Conservation (phyloP, 306 rosid species). For the Quercus ilex region DNA sequence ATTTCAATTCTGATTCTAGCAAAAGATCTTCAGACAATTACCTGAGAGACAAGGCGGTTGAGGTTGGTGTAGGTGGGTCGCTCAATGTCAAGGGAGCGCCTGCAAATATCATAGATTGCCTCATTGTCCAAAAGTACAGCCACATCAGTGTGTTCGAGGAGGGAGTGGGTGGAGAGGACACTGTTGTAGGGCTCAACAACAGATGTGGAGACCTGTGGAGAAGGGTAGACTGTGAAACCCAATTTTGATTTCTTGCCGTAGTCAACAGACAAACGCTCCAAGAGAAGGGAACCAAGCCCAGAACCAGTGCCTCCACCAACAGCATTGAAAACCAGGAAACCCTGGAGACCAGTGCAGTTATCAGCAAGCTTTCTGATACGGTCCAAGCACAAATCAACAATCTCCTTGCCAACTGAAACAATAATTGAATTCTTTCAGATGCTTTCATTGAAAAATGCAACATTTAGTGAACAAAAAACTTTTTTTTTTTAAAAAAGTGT, state of each 20-base stretch:
- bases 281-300: conserved; percentile 82
- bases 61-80: conserved; percentile 94
- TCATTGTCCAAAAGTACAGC: conserved; percentile 88
- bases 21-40: neutral
- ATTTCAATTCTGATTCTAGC: neutral
- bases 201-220: conserved; percentile 93
- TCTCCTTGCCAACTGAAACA: conserved; percentile 78
- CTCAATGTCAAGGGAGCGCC: conserved; percentile 92
- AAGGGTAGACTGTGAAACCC: conserved; percentile 89
- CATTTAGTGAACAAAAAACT: too few species aligned
- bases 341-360: conserved; percentile 93
- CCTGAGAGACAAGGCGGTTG: conserved; percentile 91
- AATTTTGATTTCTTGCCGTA: conserved; percentile 92
- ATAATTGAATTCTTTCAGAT: neutral
- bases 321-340: conserved; percentile 85
- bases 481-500: too few species aligned
- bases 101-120: conserved; percentile 86
- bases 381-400: conserved; percentile 89
- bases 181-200: conserved; percentile 99
- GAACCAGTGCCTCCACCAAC: conserved; percentile 98
- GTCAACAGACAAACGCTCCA: conserved; percentile 88
- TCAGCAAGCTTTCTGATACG: conserved; percentile 92
- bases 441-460: neutral
- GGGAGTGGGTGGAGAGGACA: conserved; percentile 93
- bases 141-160: conserved; percentile 89